phyloP scores from a whole-genome alignment of 2,329 filamentous ascomycete genomes.

The Chaetomiaceae sp. region DNA sequence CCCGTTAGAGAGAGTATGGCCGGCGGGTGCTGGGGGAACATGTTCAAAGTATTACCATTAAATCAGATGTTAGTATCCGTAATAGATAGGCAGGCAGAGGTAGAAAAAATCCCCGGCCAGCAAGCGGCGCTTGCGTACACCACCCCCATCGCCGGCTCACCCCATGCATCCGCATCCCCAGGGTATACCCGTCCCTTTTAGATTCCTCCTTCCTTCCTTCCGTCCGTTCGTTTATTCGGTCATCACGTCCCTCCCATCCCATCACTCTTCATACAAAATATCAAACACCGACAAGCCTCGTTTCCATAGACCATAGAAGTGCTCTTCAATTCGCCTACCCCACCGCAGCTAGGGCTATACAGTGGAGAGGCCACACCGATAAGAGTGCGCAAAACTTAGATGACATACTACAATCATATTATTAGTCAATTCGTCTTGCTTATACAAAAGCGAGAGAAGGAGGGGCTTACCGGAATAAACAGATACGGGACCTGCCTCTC shows the following conservation, averaged over 20 bases:
- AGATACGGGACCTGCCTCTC: constrained; percentile 67
- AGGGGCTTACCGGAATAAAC: constrained; percentile 45
- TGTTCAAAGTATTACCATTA: constrained; percentile 2
- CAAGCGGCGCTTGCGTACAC: neutral
- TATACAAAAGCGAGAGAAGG: neutral
- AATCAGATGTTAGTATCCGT: neutral
- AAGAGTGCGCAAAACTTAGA: constrained; percentile 29
- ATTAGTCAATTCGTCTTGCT: neutral
- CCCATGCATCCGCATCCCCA: neutral
- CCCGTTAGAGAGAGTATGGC: too few relatives aligned
- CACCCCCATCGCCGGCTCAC: neutral
- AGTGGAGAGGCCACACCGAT: neutral
- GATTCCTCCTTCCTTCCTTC: neutral
- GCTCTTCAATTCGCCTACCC: too few relatives aligned
- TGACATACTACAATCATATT: constrained; percentile 36
- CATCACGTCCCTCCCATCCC: neutral
- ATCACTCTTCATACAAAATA: neutral
- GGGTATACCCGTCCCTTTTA: neutral
- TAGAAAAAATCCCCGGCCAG: neutral
- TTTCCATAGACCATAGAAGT: too few relatives aligned
- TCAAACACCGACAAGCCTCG: too few relatives aligned
- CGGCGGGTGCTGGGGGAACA: too few relatives aligned
- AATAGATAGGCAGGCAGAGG: neutral
- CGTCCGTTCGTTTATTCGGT: neutral
- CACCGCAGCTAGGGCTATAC: too few relatives aligned